A percentile compares a stretch with the other conserved stretches of the same genome.
Evolutionary conservation across 331 rosid genomes (phyloP).

Genomic region (Quercus tomentella): DNA sequence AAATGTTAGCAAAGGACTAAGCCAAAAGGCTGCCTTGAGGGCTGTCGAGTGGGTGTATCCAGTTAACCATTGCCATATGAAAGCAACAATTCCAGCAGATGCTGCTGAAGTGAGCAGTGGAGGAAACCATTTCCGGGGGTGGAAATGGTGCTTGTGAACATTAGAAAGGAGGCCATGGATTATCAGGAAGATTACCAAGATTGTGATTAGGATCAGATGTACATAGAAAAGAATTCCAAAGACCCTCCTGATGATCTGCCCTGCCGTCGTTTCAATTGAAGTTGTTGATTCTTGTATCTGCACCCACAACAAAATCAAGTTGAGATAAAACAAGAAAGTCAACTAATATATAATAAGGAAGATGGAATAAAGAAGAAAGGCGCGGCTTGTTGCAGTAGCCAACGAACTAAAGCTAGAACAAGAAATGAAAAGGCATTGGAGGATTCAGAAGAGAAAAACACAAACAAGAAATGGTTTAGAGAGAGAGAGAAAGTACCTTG

Average conservation of each 20-base stretch:
- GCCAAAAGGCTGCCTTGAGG: conserved; percentile 51
- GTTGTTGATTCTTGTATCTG: conserved; percentile 40
- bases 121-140: conserved; percentile 51
- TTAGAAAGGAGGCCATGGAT: conserved; percentile 36
- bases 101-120: conserved; percentile 49
- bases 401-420: background rate
- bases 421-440: too few relatives aligned
- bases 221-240: conserved; percentile 37
- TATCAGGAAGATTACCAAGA: conserved; percentile 35
- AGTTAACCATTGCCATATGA: conserved; percentile 54
- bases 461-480: background rate
- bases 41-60: conserved; percentile 42
- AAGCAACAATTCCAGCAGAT: conserved; percentile 47
- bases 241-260: conserved; percentile 21
- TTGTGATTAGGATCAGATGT: conserved; percentile 40
- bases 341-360: background rate
- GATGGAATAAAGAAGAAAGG: too few relatives aligned
- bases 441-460: too few relatives aligned
- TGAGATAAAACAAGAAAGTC: conserved; percentile 11
- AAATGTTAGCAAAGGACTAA: conserved; percentile 50
- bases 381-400: conserved; percentile 5
- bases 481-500: conserved; percentile 31
- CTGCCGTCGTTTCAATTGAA: conserved; percentile 25
- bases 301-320: conserved; percentile 13
- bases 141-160: conserved; percentile 43